Percentiles rank a stretch among this genome's conserved stretches.
phyloP scores from a whole-genome alignment of 2,329 filamentous ascomycete genomes.

The Aureobasidium lini region DNA sequence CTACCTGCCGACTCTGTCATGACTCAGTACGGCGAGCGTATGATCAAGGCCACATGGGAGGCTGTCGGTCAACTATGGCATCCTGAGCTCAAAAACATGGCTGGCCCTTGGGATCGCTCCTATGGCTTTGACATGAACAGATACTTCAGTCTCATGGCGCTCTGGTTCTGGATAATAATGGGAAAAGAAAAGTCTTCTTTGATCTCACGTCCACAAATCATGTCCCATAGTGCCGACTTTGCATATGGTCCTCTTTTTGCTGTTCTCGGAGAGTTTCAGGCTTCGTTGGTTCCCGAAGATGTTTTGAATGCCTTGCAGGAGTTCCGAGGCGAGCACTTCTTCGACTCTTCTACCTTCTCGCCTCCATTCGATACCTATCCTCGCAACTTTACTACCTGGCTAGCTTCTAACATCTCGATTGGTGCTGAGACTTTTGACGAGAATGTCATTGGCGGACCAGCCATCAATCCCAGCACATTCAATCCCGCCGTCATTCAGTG shows the following conservation, averaged over 20 bases:
- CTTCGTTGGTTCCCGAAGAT: constrained; percentile 37
- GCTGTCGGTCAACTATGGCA: constrained; percentile 49
- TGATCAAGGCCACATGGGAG: constrained; percentile 49
- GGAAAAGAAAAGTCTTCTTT: constrained; percentile 39
- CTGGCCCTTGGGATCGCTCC: constrained; percentile 56
- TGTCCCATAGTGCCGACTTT: constrained; percentile 54
- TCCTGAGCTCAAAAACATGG: constrained; percentile 52
- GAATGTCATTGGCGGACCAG: constrained; percentile 48
- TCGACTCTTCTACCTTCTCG: constrained; percentile 46
- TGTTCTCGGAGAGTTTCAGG: constrained; percentile 45
- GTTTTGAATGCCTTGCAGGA: constrained; percentile 33
- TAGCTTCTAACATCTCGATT: constrained; percentile 51
- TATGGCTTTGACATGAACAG: constrained; percentile 59
- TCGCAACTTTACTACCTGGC: constrained; percentile 53
- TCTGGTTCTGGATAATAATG: constrained; percentile 53
- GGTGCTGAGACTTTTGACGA: constrained; percentile 53
- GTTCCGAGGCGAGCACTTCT: constrained; percentile 49
- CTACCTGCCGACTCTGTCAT: constrained; percentile 48
- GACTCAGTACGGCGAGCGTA: constrained; percentile 42
- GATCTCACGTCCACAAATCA: constrained; percentile 39
- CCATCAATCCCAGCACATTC: constrained; percentile 45
- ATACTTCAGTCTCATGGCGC: constrained; percentile 51
- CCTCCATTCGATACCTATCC: constrained; percentile 51
- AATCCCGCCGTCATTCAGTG: constrained; percentile 56
- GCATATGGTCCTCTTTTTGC: constrained; percentile 51